Conservation (phyloP, 106 monocot genomes). For the Dendrobium huoshanense region DNA sequence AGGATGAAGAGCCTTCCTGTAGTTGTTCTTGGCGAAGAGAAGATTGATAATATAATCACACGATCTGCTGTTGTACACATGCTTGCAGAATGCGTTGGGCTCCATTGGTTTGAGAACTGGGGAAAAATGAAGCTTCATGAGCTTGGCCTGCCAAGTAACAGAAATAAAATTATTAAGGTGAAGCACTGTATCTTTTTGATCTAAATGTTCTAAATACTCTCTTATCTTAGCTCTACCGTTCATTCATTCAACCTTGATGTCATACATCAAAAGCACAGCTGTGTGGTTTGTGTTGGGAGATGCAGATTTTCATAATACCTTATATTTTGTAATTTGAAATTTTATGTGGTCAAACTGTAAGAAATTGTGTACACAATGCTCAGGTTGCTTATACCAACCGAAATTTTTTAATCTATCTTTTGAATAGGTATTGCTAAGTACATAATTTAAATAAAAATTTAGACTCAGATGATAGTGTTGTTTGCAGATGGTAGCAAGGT, state of each 20-base stretch:
- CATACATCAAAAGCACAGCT: neutral
- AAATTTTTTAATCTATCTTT: no score
- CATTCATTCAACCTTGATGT: neutral
- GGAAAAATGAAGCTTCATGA: slow-evolving; percentile 59
- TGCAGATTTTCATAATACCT: neutral
- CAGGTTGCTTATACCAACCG: no score
- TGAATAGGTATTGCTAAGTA: no score
- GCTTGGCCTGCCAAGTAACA: slow-evolving; percentile 56
- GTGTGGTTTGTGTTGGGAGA: neutral
- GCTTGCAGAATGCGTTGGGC: slow-evolving; percentile 78
- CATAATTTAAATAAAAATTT: no score
- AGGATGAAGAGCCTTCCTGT: slow-evolving; percentile 89
- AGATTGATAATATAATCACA: slow-evolving; percentile 76
- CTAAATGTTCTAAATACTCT: neutral
- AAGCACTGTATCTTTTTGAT: neutral
- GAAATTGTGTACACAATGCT: neutral
- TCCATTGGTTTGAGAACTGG: slow-evolving; percentile 86
- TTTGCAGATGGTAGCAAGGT: no score
- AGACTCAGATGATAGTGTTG: no score
- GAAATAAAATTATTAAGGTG: slow-evolving; percentile 56
- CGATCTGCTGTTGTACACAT: slow-evolving; percentile 77
- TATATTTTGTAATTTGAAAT: neutral
- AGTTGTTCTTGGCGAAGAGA: slow-evolving; percentile 71
- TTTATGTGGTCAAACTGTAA: neutral
- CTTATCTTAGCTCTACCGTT: neutral